Evolutionary conservation across 192 early-diverging fungal genomes (phyloP), one percentile per base, ranked within the genome.

Genomic region (Coemansia sp.): DNA sequence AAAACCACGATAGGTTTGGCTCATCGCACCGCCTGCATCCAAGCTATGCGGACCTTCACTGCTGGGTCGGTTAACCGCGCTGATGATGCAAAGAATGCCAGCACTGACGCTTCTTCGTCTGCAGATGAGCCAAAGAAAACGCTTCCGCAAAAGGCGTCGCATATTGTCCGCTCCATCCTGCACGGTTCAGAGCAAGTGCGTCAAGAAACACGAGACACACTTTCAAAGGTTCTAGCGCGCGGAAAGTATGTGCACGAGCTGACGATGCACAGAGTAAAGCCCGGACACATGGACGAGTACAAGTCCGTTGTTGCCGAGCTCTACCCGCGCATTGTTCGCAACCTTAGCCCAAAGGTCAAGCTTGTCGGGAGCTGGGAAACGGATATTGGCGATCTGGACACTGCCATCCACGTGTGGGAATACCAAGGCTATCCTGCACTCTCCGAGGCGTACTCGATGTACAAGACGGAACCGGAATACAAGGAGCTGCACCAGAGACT

Each of bases 221-320:
- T 93, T 61, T 92, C 91, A 24, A 93, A 93, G 76, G 71, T 89
- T n/a, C 66, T 93, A 34, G 90, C 91, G 11, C 81, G 91, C 43
- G 92, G 92, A 48, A 95, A 95, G 83, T 95, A 92, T 65, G 92
- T 96, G 16, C 94, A 95, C 77, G 94, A 98, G 75, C 72, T 95
- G 51, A 84, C 89, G 66, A 90, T 83, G 60, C 95, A 98, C 65
- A 78, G 83, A 21, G 92, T 98, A 36, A 92, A 90, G 75, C 94
- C 95, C 0, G 94, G 96, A 23, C 78, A 87, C 62, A 87, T 90
- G 60, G 91, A 94, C 7, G 94, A 96, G 63, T 98, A 98, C 84
- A 87, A 89, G 46, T 85, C 84, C 16, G 73, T 94, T 56, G 93
- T 91, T 6, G 78, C 90, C n/a, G 86, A 89, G 62, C 86, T 89